Evolutionary conservation across 2,329 filamentous ascomycete species (phyloP), one percentile per base, ranked within the genome.

Genomic region (Talaromyces sp.): DNA sequence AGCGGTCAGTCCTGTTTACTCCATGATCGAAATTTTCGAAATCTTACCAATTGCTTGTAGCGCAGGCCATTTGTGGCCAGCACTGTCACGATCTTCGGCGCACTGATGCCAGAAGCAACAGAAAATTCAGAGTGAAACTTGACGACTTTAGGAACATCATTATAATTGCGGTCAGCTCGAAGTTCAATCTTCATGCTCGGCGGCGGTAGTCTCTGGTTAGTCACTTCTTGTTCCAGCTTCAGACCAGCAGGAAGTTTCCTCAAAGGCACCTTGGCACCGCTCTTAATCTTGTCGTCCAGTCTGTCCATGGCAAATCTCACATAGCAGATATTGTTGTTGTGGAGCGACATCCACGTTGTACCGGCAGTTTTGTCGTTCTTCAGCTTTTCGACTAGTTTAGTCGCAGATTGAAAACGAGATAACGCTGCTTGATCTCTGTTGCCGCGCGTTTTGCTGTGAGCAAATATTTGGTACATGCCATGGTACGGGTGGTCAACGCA

Each of bases 401-500:
- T 84, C 1, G 92, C 91, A 14, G 92, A 92, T 63, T 81, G 82
- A 67, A 88, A 86, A 54, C 94, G 87, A 4, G 89, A 88, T 21
- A 87, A 78, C 0, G 90, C 89, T 3, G 88, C 84, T 46, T 89
- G 85, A 65, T 97, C 93, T 66, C 89, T 87, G 57, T 81, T 76
- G 56, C 74, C 81, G 66, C 88, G 86, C 56, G 84, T 86, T 67
- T 87, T 89, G 51, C 85, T 87, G 24, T 89, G 88, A 2, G 92
- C 90, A 80, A 93, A 97, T 48, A 99, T 91, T 67, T 97, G 92
- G 72, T 99, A 96, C 87, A 97, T 93, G 54, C 92, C 92, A 71
- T 99, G 95, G 72, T 92, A 96, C 0, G 94, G 95, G 75, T 99
- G 94, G 60, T 99, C 92, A 11, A 84, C 81, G 70, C 93, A 97